A percentile compares a stretch with the other conserved stretches of the same genome.
Evolutionary conservation across 352 stramenopile genomes (phyloP).

Genomic region (Globisporangium nodosum): DNA sequence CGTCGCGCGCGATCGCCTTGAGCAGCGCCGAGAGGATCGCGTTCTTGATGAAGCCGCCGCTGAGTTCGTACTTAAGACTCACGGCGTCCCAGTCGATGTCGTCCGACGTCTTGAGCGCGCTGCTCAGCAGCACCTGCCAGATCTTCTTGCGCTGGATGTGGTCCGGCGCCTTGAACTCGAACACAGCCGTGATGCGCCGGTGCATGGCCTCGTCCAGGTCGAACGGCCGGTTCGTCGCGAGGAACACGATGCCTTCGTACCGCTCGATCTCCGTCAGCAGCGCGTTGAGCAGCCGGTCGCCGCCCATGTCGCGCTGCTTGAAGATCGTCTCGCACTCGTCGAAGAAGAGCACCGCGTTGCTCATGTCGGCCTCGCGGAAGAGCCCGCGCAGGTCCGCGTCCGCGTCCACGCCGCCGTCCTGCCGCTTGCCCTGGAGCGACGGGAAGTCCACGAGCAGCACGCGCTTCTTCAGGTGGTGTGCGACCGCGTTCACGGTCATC

Average conservation of each 20-base stretch:
- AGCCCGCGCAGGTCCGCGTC: conserved; percentile 80
- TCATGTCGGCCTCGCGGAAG: conserved; percentile 87
- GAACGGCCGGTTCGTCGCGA: conserved; percentile 85
- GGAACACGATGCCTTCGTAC: conserved; percentile 86
- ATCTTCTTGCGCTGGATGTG: conserved; percentile 81
- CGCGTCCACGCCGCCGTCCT: conserved; percentile 54
- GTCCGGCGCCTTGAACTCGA: conserved; percentile 84
- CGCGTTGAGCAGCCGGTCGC: conserved; percentile 75
- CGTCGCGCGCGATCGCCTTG: conserved; percentile 61
- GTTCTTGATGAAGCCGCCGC: conserved; percentile 90
- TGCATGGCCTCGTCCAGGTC: conserved; percentile 90
- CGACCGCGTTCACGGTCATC: conserved; percentile 88
- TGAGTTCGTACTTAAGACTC: conserved; percentile 84
- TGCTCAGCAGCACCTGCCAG: conserved; percentile 69
- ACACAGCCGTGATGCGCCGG: conserved; percentile 83
- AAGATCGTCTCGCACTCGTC: conserved; percentile 90
- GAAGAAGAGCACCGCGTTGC: conserved; percentile 88
- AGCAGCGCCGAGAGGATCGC: conserved; percentile 81
- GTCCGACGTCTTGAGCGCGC: conserved; percentile 41
- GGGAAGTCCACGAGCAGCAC: conserved; percentile 87
- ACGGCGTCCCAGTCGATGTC: conserved; percentile 84
- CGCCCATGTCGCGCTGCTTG: conserved; percentile 73
- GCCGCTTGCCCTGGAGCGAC: conserved; percentile 74
- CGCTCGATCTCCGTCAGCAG: conserved; percentile 86
- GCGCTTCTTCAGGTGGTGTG: conserved; percentile 80